These are phyloP conservation scores for Arxiozyma bovina DNA, from an alignment of 1,139 yeast genomes.

Conservation along the genomic window DNA sequence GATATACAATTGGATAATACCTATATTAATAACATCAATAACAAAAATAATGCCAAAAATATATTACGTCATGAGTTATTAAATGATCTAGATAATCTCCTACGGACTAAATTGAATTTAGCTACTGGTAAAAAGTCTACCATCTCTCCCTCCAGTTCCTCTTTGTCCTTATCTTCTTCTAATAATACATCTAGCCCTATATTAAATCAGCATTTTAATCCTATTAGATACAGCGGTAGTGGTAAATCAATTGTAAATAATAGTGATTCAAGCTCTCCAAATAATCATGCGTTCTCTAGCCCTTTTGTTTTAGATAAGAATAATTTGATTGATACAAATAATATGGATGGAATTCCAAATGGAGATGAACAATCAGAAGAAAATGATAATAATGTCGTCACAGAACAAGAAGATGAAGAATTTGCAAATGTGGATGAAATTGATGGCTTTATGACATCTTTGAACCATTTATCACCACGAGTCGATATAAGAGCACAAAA, in stretches of 20 bases:
- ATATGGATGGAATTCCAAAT: background rate
- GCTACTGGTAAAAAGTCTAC: background rate
- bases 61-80: background rate
- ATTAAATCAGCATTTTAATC: background rate
- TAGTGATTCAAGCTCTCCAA: background rate
- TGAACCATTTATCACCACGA: slow-evolving; percentile 7
- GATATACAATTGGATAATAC: background rate
- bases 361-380: slow-evolving; percentile 7
- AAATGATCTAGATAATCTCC: slow-evolving; percentile 22
- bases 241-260: background rate
- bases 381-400: slow-evolving; percentile 5
- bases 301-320: background rate
- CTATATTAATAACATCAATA: background rate
- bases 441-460: slow-evolving; percentile 27
- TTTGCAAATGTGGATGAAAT: slow-evolving; percentile 32
- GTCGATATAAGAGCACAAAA: background rate
- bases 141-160: background rate
- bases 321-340: background rate
- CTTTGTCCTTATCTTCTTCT: background rate
- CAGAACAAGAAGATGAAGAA: slow-evolving; percentile 26
- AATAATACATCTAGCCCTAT: slow-evolving; percentile 2
- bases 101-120: slow-evolving; percentile 19
- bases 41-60: background rate
- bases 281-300: background rate
- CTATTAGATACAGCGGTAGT: slow-evolving; percentile 4